Evolutionary conservation across 495 filamentous ascomycete species (phyloP).

Genomic region (Aspergillus affinis): DNA sequence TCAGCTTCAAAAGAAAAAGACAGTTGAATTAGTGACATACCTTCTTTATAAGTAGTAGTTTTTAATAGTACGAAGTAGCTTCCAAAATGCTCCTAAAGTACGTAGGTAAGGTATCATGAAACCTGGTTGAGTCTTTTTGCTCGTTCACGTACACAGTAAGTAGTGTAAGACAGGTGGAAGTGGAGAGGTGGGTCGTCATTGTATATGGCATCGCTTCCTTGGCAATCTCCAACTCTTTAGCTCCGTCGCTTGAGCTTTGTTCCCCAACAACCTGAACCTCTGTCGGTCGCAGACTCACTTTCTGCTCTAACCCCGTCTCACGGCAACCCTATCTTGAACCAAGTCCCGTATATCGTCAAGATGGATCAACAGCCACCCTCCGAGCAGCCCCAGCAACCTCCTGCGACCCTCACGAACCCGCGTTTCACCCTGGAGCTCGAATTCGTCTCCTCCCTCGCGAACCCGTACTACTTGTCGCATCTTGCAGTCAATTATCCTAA

Average conservation of each 20-base stretch:
- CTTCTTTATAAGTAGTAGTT: too few relatives aligned
- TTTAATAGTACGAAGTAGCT: too few relatives aligned
- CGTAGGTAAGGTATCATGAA: too few relatives aligned
- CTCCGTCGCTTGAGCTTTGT: neutral
- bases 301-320: neutral
- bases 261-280: neutral
- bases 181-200: neutral
- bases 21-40: too few relatives aligned
- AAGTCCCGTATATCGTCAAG: neutral
- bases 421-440: slow-evolving; percentile 50
- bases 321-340: neutral
- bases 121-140: too few relatives aligned
- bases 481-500: slow-evolving; percentile 64
- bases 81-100: too few relatives aligned
- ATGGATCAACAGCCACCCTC: slow-evolving; percentile 20
- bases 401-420: slow-evolving; percentile 43
- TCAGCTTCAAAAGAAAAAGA: too few relatives aligned
- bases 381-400: slow-evolving; percentile 26
- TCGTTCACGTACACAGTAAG: too few relatives aligned
- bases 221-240: neutral
- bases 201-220: neutral
- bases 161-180: neutral
- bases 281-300: neutral
- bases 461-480: slow-evolving; percentile 80
- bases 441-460: slow-evolving; percentile 85